These are phyloP conservation scores for Rubroshorea leprosula DNA, from an alignment of 345 rosid genomes.

Conservation along the genomic window DNA sequence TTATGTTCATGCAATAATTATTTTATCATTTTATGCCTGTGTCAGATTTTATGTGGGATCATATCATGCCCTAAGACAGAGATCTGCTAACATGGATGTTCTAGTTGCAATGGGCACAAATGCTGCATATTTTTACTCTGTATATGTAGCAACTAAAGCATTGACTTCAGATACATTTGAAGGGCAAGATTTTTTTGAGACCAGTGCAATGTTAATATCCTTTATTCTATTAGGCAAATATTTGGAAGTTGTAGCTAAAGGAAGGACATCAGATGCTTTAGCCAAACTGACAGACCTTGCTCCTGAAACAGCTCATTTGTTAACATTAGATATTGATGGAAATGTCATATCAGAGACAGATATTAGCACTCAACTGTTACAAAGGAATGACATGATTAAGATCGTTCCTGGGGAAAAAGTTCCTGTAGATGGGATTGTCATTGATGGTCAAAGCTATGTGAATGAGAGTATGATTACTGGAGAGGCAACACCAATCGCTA, in stretches of 20 bases:
- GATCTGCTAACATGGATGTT: constrained; percentile 96
- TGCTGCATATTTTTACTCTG: constrained; percentile 86
- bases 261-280: constrained; percentile 88
- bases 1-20: too few relatives aligned
- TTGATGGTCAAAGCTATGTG: constrained; percentile 72
- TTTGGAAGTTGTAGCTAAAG: constrained; percentile 80
- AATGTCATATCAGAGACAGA: constrained; percentile 64
- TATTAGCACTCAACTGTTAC: constrained; percentile 76
- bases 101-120: constrained; percentile 87
- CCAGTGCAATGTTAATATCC: constrained; percentile 92
- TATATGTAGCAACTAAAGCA: constrained; percentile 71
- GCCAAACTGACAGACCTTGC: constrained; percentile 90
- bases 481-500: constrained; percentile 66
- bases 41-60: constrained; percentile 68
- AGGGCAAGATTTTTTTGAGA: constrained; percentile 88
- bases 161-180: constrained; percentile 51
- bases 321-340: constrained; percentile 54
- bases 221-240: constrained; percentile 89
- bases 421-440: constrained; percentile 62
- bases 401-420: constrained; percentile 65
- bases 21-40: not conserved
- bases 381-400: constrained; percentile 76
- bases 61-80: constrained; percentile 67
- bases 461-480: constrained; percentile 84
- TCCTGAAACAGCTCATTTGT: constrained; percentile 65